Conservation (phyloP, 345 rosid species). For the Microthlaspi erraticum region DNA sequence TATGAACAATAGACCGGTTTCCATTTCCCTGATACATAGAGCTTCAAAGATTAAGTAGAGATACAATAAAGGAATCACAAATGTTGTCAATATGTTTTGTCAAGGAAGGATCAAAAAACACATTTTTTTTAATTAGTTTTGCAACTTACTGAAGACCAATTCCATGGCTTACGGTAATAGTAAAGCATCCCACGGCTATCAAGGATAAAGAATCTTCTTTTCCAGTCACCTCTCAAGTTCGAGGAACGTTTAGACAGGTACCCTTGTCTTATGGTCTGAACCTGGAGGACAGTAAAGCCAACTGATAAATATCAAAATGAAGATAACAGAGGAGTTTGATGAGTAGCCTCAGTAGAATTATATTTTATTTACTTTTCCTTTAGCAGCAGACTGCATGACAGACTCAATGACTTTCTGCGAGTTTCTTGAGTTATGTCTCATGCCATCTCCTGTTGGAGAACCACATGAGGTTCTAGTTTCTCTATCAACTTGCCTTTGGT, state of each 20-base stretch:
- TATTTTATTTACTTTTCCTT: slow-evolving; percentile 59
- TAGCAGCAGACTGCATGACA: slow-evolving; percentile 77
- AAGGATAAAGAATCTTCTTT: slow-evolving; percentile 81
- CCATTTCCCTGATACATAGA: slow-evolving; percentile 57
- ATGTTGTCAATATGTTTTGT: slow-evolving; percentile 25
- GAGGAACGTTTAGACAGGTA: slow-evolving; percentile 86
- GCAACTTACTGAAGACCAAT: slow-evolving; percentile 64
- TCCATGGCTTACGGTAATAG: slow-evolving; percentile 77
- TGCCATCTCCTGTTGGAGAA: slow-evolving; percentile 53
- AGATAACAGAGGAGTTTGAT: slow-evolving; percentile 5
- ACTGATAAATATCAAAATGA: slow-evolving; percentile 11
- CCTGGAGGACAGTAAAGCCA: slow-evolving; percentile 48
- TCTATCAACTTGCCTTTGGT: slow-evolving; percentile 64
- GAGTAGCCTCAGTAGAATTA: slow-evolving; percentile 9
- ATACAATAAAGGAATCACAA: background rate
- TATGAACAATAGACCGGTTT: slow-evolving; percentile 57
- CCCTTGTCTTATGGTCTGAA: slow-evolving; percentile 81
- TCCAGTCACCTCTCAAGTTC: slow-evolving; percentile 83
- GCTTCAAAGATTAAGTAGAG: slow-evolving; percentile 35
- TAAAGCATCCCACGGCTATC: slow-evolving; percentile 85
- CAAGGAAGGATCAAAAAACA: slow-evolving; percentile 5
- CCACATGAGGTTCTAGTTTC: slow-evolving; percentile 50
- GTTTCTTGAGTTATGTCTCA: slow-evolving; percentile 53
- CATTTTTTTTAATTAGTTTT: slow-evolving; percentile 14
- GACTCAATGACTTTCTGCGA: slow-evolving; percentile 77